phyloP scores from a whole-genome alignment of 2,329 filamentous ascomycete species.

The Aureobasidium sp. region DNA sequence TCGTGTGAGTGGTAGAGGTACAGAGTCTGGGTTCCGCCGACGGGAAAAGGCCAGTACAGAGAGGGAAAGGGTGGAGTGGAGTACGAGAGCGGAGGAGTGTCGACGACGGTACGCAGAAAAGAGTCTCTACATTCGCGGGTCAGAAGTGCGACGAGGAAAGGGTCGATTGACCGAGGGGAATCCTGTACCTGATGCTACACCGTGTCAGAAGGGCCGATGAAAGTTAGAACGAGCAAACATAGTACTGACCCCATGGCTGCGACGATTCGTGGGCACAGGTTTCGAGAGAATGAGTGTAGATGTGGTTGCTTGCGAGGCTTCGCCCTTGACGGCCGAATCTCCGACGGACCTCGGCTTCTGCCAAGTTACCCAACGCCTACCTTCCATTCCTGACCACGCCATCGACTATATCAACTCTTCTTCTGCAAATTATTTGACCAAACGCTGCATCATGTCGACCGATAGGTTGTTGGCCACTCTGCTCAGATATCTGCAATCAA shows the following conservation, averaged over 20 bases:
- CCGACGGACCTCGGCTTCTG: background rate
- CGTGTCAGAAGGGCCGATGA: background rate
- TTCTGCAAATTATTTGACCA: background rate
- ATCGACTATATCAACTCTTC: no score
- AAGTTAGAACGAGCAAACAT: background rate
- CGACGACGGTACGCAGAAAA: slow-evolving; percentile 37
- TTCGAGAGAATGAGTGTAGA: background rate
- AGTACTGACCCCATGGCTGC: slow-evolving; percentile 1
- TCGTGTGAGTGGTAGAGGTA: slow-evolving; percentile 68
- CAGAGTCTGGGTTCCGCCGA: slow-evolving; percentile 45
- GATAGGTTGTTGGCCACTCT: slow-evolving; percentile 60
- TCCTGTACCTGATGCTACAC: background rate
- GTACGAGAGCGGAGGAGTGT: slow-evolving; percentile 51
- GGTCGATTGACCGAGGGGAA: background rate
- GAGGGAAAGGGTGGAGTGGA: slow-evolving; percentile 66
- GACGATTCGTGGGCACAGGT: background rate
- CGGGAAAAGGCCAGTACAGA: slow-evolving; percentile 64
- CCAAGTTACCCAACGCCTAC: no score
- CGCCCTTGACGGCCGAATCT: background rate
- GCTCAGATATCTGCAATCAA: slow-evolving; percentile 53
- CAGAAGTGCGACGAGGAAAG: background rate
- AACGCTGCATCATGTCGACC: slow-evolving; percentile 46
- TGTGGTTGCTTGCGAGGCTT: background rate
- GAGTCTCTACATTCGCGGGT: background rate
- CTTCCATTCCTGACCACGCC: no score